Evolutionary conservation across 202 grass and related monocot genomes (phyloP).

Genomic region (Musa balbisiana): DNA sequence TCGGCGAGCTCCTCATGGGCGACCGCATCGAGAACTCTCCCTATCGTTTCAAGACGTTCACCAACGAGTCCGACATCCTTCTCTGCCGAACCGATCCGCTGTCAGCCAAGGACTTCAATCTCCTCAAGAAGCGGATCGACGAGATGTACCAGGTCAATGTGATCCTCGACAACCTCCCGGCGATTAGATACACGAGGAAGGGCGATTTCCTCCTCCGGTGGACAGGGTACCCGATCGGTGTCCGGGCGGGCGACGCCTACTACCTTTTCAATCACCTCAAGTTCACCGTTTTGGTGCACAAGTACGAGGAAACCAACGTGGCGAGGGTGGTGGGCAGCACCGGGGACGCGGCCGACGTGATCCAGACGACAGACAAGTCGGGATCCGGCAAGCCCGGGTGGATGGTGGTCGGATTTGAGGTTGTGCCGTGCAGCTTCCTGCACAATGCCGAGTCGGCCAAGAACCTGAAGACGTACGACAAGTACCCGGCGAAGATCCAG

Average conservation of each 20-base stretch:
- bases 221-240: conserved; percentile 85
- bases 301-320: conserved; percentile 82
- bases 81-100: conserved; percentile 59
- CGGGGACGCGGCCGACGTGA: conserved; percentile 55
- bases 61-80: conserved; percentile 68
- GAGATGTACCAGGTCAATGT: conserved; percentile 98
- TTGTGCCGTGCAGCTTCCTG: conserved; percentile 76
- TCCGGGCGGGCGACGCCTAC: conserved; percentile 55
- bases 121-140: conserved; percentile 86
- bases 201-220: conserved; percentile 80
- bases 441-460: conserved; percentile 39
- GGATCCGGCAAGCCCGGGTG: conserved; percentile 49
- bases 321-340: conserved; percentile 65
- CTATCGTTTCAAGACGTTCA: conserved; percentile 76
- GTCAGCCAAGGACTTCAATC: conserved; percentile 28
- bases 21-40: conserved; percentile 94
- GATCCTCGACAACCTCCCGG: conserved; percentile 85
- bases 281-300: conserved; percentile 92
- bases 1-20: conserved; percentile 92
- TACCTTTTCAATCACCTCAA: conserved; percentile 96
- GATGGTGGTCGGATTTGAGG: conserved; percentile 93
- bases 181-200: conserved; percentile 87
- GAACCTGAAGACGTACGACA: conserved; percentile 79
- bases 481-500: conserved; percentile 47
- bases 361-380: conserved; percentile 32